Base-by-base conservation (phyloP, 2,329 filamentous ascomycete genomes). In the Cladosporium sp. region DNA sequence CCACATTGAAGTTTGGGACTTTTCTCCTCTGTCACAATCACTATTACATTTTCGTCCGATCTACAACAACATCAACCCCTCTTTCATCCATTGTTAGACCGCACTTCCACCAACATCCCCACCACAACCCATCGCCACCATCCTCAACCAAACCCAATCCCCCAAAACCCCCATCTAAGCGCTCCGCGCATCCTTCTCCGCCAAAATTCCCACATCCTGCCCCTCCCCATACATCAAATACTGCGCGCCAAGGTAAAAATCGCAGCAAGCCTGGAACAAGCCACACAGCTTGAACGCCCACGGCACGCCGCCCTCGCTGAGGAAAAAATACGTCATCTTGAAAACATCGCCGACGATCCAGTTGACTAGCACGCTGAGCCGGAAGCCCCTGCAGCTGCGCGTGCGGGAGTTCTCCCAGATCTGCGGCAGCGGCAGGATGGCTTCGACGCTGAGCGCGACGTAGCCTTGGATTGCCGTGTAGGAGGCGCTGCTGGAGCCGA, bases 251-350 rank as follows among this genome's bases (percentile, higher is more conserved):
- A 95, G 82, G 68, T 91, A 88, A 58, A 83, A 79, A 79, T 96
- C 91, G 78, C 92, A 94, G 25, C 80, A 81, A 23, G 91, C 90
- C 81, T 95, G 91, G 78, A 95, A 93, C 64, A 92, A 83, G 69
- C 90, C 92, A 74, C 91, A 94, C 23, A 92, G 79, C 81, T 94
- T 94, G 79, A 95, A 96, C 1, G 90, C 87, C 84, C 85, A 85
- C 0, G 91, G 91, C 34, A 95, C 78, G 4, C 86, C 86, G 1
- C 84, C 86, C 1, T 89, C 86, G 1, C 88, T 91, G 67, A 93
- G 90, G 80, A 94, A 95, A 73, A 92, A 91, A 69, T 82, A 84
- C 65, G 78, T 79, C 84, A 94, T 90, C 83, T 96, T 96, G 88
- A 95, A 92, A 10, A 86, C 83, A 77, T 96, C 91, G 67, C 91